Evolutionary conservation across 2,329 filamentous ascomycete genomes (phyloP), one percentile per base, ranked within the genome.

Genomic region (Thelonectria blattea): DNA sequence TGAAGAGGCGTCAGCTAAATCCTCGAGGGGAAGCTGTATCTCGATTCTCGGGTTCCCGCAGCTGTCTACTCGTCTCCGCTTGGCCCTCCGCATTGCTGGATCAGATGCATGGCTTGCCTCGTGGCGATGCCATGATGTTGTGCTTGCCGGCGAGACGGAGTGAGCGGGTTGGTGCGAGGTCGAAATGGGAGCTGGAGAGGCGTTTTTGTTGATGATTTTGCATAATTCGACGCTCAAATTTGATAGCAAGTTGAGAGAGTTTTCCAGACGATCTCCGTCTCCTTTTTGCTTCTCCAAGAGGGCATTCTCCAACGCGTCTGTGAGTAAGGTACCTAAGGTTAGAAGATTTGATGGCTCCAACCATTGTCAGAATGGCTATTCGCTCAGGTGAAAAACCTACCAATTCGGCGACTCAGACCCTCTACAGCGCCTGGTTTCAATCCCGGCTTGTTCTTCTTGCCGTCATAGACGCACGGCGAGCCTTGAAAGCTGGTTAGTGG

Each of bases 1-100:
- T 6, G 41, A 64, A 1, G 56, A 49, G 0, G 48, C 58, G 8
- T 59, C 58, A 1, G 59, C 50, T 0, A 67, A 27, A 12, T 67
- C 66, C 1, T 63, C 58, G 1, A 67, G 55, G 1, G 68, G 66
- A 10, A 54, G 34, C 6, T 58, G 50, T 9, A 58, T 53, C 5
- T 60, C 39, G 22, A 51, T 46, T 3, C 76, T 75, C 4, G 77
- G 76, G 42, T 45, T 45, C 18, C 42, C 42, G 42, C 42, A 45
- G 14, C 42, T 45, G 42, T 45, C 56, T 75, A 45, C 42, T 10
- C 18, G n/a, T 45, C 42, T 45, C 9, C 42, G n/a, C 14, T 45
- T 45, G 14, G 32, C 32, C 32, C 32, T 10, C 32, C 14, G 32
- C 32, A 34, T 34, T 45, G 15, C 5, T 22, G 42, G 18, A 4